Conservation (phyloP, 169 alveolate genomes). For the Eimeria tenella region DNA sequence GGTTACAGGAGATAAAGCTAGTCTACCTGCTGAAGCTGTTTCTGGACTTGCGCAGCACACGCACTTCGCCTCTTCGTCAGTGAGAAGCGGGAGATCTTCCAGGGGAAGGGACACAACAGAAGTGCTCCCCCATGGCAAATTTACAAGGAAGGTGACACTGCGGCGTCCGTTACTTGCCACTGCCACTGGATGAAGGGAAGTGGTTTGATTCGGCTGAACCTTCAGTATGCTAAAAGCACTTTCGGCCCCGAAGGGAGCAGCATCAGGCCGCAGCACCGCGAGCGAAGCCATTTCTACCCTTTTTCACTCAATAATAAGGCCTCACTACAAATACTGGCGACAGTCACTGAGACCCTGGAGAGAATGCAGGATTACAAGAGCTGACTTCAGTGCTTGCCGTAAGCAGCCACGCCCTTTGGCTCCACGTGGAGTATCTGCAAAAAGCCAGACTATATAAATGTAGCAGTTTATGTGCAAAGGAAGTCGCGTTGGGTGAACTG, state of each 20-base stretch:
- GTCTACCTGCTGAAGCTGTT: slow-evolving; percentile 41
- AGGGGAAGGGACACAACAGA: slow-evolving; percentile 30
- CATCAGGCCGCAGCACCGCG: slow-evolving; percentile 8
- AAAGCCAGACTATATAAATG: too few relatives aligned
- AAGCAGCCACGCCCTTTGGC: neutral
- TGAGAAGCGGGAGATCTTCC: slow-evolving; percentile 55
- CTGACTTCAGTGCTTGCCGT: neutral
- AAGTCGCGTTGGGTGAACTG: too few relatives aligned
- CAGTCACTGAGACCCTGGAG: neutral
- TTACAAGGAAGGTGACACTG: slow-evolving; percentile 42
- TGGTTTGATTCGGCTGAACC: neutral
- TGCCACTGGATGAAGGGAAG: neutral
- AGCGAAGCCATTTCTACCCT: neutral
- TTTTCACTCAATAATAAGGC: neutral
- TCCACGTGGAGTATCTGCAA: too few relatives aligned
- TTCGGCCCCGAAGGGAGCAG: slow-evolving; percentile 1
- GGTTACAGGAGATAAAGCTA: neutral
- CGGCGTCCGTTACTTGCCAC: neutral
- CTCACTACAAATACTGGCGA: too few relatives aligned
- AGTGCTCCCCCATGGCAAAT: slow-evolving; percentile 51
- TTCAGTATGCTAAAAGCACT: neutral
- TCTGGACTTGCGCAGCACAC: neutral
- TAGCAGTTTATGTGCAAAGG: too few relatives aligned
- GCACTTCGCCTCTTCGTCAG: slow-evolving; percentile 27
- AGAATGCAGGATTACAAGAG: neutral